phyloP scores from a whole-genome alignment of 2,329 filamentous ascomycete genomes.

The Neonectria magnoliae region DNA sequence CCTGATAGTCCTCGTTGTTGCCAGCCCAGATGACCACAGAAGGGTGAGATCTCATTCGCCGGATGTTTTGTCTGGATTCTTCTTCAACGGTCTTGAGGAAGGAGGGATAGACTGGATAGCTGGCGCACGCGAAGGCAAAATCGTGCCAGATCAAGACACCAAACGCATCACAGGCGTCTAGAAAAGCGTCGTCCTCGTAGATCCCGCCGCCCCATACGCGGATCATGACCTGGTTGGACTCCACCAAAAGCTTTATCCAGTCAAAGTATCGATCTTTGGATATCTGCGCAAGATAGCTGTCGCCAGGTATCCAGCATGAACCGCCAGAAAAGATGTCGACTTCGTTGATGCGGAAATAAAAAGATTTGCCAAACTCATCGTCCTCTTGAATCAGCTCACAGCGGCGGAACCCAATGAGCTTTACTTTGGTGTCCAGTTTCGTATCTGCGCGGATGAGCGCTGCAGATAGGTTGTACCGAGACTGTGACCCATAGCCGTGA shows the following conservation, averaged over 20 bases:
- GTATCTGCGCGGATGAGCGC: neutral
- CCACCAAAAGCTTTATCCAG: constrained; percentile 78
- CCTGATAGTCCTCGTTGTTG: constrained; percentile 84
- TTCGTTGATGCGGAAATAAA: constrained; percentile 79
- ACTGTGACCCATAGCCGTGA: constrained; percentile 23
- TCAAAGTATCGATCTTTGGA: constrained; percentile 69
- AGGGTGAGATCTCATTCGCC: constrained; percentile 66
- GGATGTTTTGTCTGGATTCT: constrained; percentile 71
- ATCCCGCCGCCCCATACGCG: constrained; percentile 45
- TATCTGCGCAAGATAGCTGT: constrained; percentile 78
- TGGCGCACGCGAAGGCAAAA: constrained; percentile 76
- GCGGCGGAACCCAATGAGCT: constrained; percentile 9
- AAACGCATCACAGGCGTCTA: constrained; percentile 73
- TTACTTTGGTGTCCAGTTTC: neutral
- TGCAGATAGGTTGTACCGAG: constrained; percentile 16
- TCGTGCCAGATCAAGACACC: constrained; percentile 78
- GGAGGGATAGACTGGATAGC: constrained; percentile 70
- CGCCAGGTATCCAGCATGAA: constrained; percentile 82
- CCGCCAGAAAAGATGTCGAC: constrained; percentile 79
- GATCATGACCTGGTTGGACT: constrained; percentile 40
- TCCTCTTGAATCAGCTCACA: constrained; percentile 42
- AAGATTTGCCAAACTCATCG: constrained; percentile 72
- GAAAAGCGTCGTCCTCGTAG: constrained; percentile 74
- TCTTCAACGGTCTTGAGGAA: constrained; percentile 66
- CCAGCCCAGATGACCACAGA: constrained; percentile 81